Evolutionary conservation across 495 filamentous ascomycete genomes (phyloP).

Genomic region (Platismatia glauca): DNA sequence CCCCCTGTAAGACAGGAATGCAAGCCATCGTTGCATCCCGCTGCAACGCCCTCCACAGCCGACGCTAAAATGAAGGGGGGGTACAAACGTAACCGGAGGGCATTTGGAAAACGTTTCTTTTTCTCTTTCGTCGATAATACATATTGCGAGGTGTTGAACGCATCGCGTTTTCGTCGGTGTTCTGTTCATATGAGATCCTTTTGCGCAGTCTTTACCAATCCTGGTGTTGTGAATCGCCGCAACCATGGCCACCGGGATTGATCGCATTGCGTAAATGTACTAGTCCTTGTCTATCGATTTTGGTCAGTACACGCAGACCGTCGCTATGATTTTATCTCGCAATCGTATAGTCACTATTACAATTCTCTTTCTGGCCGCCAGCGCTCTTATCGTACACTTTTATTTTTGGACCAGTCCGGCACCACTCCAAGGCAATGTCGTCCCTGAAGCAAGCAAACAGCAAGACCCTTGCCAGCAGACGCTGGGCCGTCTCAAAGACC

Average conservation of each 20-base stretch:
- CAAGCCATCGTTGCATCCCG: not conserved
- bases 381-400: not conserved
- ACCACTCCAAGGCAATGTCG: not conserved
- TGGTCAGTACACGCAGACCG: not conserved
- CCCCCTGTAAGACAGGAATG: not conserved
- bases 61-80: not conserved
- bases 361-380: not conserved
- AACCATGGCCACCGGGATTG: not conserved
- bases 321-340: not conserved
- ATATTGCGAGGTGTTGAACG: not conserved
- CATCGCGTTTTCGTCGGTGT: not conserved
- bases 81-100: not conserved
- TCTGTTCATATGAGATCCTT: not conserved
- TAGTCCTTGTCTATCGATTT: not conserved
- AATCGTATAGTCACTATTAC: not conserved
- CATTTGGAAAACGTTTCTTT: not conserved
- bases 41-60: not conserved
- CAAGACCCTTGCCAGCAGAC: not conserved
- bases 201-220: not conserved
- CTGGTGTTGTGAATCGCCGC: not conserved
- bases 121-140: not conserved
- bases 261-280: not conserved
- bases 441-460: not conserved
- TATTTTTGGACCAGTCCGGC: not conserved
- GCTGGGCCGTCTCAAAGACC: conserved; percentile 7